These are phyloP conservation scores for Phyllosticta citribraziliensis DNA, from an alignment of 2,329 filamentous ascomycete species.

Conservation along the genomic window DNA sequence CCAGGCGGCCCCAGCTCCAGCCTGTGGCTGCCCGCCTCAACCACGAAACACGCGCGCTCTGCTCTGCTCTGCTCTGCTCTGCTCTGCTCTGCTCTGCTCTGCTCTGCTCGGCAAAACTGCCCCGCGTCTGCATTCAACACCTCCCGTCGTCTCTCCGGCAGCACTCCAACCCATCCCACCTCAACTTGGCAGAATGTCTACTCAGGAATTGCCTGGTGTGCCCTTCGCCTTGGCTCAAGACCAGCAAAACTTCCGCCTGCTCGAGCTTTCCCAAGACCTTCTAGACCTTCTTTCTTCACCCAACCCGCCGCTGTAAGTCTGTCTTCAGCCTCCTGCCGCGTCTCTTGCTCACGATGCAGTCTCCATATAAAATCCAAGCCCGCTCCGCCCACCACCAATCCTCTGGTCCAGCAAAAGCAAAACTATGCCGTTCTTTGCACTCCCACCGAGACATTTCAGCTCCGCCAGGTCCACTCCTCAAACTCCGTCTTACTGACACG, in stretches of 20 bases:
- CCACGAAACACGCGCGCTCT: not conserved
- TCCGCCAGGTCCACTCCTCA: constrained; percentile 56
- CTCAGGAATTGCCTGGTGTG: constrained; percentile 31
- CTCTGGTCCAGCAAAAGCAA: constrained; percentile 9
- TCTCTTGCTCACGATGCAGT: constrained; percentile 16
- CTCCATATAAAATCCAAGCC: constrained; percentile 28
- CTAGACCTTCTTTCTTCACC: constrained; percentile 43
- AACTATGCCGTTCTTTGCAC: constrained; percentile 50
- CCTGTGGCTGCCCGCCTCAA: not conserved
- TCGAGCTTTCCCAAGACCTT: constrained; percentile 51
- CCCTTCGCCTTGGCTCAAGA: constrained; percentile 34
- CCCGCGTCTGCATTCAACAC: not conserved
- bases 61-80: no score
- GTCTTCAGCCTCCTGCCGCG: constrained; percentile 11
- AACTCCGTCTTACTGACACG: constrained; percentile 50
- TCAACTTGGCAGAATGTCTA: constrained; percentile 27
- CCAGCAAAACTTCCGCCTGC: constrained; percentile 46
- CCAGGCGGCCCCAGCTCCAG: not conserved
- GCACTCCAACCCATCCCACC: no score
- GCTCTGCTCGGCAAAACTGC: not conserved
- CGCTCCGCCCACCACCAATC: constrained; percentile 15
- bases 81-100: no score
- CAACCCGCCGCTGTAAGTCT: constrained; percentile 32
- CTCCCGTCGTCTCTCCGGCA: not conserved
- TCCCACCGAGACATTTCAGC: constrained; percentile 44